Base-by-base conservation (phyloP, 352 stramenopile genomes). In the Albugo laibachii region DNA sequence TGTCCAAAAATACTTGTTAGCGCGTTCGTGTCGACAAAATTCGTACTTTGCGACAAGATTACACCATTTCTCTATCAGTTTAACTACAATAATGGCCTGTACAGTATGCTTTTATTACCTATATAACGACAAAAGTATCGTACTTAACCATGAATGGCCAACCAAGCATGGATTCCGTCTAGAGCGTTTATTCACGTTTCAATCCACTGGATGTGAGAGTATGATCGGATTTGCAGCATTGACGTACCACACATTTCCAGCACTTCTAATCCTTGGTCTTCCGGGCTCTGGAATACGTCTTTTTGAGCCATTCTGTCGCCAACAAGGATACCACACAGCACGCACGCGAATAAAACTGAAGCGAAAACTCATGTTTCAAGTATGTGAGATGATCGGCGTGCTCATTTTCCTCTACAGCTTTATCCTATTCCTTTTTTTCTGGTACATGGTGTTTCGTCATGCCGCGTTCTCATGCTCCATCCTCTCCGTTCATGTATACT, bases 371-470 rank as follows among this genome's bases (percentile, higher is more conserved):
- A 60, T 81, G 14, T 82, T 85, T 50, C 75, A 87, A 55, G 54
- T 63, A 0, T 85, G 72, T 37, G 75, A 87, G 41, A 38, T 83
- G 15, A 55, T 83, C 2, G 69, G 59, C 11, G 70, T 77, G 18
- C 4, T 71, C 15, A 45, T 77, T 36, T 53, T 84, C n/a, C 47
- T 68, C 13, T 81, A 82, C 45, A 55, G 66, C 31, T 50, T 67
- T 3, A 24, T 80, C 15, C 60, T 78, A 18, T 50, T 83, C 31
- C 47, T 85, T 37, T 85, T 80, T 48, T 81, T 82, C 55, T 60
- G 68, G 46, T 80, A 82, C 58, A 83, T 85, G 63, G 81, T 89
- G 38, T 83, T 85, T 59, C 81, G 85, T 43, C 71, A 69, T 14
- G 67, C 61, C 15, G 64, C 77, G 5, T 82, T 86, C 36, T 55